Conservation (phyloP, 2,329 filamentous ascomycete species). For the Arthrinium puccinioides region DNA sequence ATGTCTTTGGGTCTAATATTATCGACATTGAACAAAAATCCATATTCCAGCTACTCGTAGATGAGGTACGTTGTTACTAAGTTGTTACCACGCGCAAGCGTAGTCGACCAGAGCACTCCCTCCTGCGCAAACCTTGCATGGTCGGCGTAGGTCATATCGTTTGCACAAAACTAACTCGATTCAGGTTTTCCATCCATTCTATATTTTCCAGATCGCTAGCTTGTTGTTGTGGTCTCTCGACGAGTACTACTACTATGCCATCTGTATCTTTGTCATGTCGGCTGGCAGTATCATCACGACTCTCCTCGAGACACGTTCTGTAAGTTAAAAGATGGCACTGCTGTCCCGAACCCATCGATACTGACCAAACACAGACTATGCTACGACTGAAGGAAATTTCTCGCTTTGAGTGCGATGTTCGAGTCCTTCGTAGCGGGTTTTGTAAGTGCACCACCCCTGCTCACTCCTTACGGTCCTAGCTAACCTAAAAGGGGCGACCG, state of each 20-base stretch:
- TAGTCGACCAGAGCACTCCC: not conserved
- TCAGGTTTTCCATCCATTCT: conserved; percentile 91
- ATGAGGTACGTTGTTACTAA: conserved; percentile 55
- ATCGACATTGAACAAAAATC: conserved; percentile 94
- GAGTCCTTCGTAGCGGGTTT: conserved; percentile 89
- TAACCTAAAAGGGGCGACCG: conserved; percentile 19
- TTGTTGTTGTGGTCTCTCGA: conserved; percentile 91
- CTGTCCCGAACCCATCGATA: not conserved
- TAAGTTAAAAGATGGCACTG: conserved; percentile 31
- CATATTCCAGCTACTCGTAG: conserved; percentile 71
- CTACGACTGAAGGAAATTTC: conserved; percentile 83
- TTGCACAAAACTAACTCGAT: conserved; percentile 10
- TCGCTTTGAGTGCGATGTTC: conserved; percentile 88
- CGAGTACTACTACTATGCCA: conserved; percentile 95
- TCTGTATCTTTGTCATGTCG: conserved; percentile 92
- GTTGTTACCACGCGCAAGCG: conserved; percentile 1
- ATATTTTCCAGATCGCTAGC: conserved; percentile 95
- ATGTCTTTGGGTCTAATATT: conserved; percentile 81
- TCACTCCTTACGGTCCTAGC: no score
- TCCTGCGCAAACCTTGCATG: not conserved
- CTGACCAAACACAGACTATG: conserved; percentile 60
- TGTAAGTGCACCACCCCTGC: conserved; percentile 56
- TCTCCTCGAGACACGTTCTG: conserved; percentile 79
- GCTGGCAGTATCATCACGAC: conserved; percentile 86
- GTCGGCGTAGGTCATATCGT: not conserved